Evolutionary conservation across 495 filamentous ascomycete species (phyloP).

Genomic region (Podospora pseudoanserina): DNA sequence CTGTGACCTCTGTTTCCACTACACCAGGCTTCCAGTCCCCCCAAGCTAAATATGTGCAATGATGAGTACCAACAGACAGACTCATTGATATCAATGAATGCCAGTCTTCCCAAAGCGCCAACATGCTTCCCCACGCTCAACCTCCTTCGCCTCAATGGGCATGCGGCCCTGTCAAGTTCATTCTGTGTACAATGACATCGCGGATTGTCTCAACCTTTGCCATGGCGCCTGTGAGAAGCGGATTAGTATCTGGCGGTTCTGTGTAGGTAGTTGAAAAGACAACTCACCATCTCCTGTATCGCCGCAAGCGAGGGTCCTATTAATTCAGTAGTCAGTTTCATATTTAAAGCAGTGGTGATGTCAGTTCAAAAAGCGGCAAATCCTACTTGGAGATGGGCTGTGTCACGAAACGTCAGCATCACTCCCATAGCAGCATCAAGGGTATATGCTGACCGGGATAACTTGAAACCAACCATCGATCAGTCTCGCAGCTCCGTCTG

Average conservation of each 20-base stretch:
- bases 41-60: background rate
- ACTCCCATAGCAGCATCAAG: background rate
- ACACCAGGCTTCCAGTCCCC: background rate
- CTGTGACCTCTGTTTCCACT: background rate
- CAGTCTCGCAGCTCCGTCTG: background rate
- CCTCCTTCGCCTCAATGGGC: background rate
- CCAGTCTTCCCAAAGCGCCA: background rate
- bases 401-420: background rate
- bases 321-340: background rate
- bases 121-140: background rate
- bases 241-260: background rate
- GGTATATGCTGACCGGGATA: conserved; percentile 42
- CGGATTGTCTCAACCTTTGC: conserved; percentile 84
- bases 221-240: conserved; percentile 54
- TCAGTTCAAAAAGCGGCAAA: background rate
- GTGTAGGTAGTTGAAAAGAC: background rate
- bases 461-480: conserved; percentile 70
- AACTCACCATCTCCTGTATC: conserved; percentile 28
- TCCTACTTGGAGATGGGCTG: conserved; percentile 19
- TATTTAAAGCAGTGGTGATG: background rate
- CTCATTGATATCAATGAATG: too few species aligned
- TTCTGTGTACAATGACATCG: conserved; percentile 48
- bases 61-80: background rate
- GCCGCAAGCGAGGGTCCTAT: conserved; percentile 33
- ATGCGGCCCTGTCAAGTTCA: conserved; percentile 31